Evolutionary conservation across 2,329 filamentous ascomycete species (phyloP), one percentile per base, ranked within the genome.

Genomic region (Penicillium sp.): DNA sequence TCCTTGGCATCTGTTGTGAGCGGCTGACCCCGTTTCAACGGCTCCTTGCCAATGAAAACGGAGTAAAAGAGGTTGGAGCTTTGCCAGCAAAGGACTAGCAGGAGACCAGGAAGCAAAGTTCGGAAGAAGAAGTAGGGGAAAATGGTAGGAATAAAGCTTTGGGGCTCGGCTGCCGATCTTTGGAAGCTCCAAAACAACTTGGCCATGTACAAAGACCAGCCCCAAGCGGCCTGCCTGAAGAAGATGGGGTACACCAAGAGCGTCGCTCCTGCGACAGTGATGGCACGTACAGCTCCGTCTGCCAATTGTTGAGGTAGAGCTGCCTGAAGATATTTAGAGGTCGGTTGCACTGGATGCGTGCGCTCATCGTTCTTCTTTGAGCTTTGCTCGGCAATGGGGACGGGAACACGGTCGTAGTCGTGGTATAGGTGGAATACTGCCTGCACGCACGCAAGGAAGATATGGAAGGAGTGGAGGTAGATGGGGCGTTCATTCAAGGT

Each of bases 1-100:
- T 97, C 92, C 67, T 90, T 94, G 14, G 91, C 90, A 61, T 93
- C 89, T 16, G 83, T 83, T 0, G 91, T 96, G 52, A 97, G 82
- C 4, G 92, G 92, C 65, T 87, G 83, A n/a, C 83, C 87, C 61
- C 89, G 89, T 77, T 96, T 96, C 50, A 96, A 70, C 0, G 93
- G 93, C 63, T 89, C 85, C 69, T 88, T 87, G 24, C 87, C 85
- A 67, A 96, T 84, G 71, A 91, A 92, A n/a, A 87, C 75, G 5
- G 88, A 88, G 69, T 97, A 96, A 24, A 89, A 83, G 27, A 83
- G 77, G 68, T 94, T 95, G 39, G 87, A 85, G 22, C 87, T 77
- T 53, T 90, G 83, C 91, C 92, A 96, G 31, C 95, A 74, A 18
- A 89, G 70, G 13, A 85, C 78, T 11, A 97, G 76, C 48, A 94